Base-by-base conservation (phyloP, 129 eudicot species). In the Silybum marianum region DNA sequence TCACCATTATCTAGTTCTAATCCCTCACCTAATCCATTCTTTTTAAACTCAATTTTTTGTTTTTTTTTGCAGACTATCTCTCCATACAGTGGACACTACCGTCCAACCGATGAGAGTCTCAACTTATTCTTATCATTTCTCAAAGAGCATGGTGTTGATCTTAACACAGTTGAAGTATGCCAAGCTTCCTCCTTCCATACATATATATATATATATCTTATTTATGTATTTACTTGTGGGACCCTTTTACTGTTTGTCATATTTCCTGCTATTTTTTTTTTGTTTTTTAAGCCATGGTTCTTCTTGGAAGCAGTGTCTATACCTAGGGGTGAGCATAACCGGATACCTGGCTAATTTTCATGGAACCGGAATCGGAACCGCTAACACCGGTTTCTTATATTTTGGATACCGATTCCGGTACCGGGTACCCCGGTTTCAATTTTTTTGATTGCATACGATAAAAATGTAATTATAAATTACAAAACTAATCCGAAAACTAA, bases 81-180 rank as follows among this genome's bases (percentile, higher is more conserved):
- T 68, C 90, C 99, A 10, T 93, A 92, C 82, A 95, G 99, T 88
- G 99, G 99, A 84, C 99, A 95, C 87, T 95, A 95, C 84, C 95
- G 92, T 79, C 99, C 99, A 76, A 90, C 97, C 9, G 97, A 90
- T 34, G 97, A 93, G 54, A 88, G 88, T 80, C 91, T 95, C 18
- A 89, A 87, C 69, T 71, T 68, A 76, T 95, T 95, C 80, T 73
- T 93, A 76, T 85, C 87, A 74, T 88, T 88, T 87, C 93, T 95
- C 48, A 82, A 84, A 83, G 97, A 88, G 70, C 76, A 86, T 66
- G 99, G 99, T 82, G 95, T 95, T 54, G 83, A 90, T 72, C 91
- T 95, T 23, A 85, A 88, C 40, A 80, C 79, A 79, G 90, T 93
- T 32, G 80, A 91, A 81, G 99, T 95, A 91, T 34, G 89, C 58